Base-by-base conservation (phyloP, 2,329 filamentous ascomycete species). In the Fonsecaea monophora region DNA sequence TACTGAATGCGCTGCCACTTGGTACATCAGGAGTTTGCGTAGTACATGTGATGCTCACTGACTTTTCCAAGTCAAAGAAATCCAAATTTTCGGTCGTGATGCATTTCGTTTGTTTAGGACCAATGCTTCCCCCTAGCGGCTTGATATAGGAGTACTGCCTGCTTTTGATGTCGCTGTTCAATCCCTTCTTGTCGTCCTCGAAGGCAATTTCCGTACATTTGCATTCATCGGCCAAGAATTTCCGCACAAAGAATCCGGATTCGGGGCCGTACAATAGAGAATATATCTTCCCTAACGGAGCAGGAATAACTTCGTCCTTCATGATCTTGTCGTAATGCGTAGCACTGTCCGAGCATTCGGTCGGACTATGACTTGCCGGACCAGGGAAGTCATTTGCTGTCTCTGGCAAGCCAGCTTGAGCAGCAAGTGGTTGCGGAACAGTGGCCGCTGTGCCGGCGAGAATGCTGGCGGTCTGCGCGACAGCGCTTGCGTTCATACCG, bases 21-120 rank as follows among this genome's bases (percentile, higher is more conserved):
- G 95, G 95, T 1, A 99, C 95, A 77, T 99, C 96, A 0, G 95
- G 95, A 13, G 91, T 99, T 74, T 94, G 91, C 0, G 93, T 97
- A 35, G 88, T 89, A 64, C 92, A 88, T 2, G 88, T 88, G n/a
- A 99, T 84, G 60, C 90, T 91, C 64, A 97, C 87, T 1, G 91
- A 87, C 77, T 94, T 96, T 64, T 98, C 94, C 15, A 96, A 83
- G 76, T 99, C 94, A 35, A 96, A 83, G 54, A 86, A 84, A 67
- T 98, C 94, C n/a, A 99, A 76, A 4, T 85, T 90, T 78, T 97
- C 93, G 0, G 88, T 90, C 58, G 92, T 93, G 66, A 96, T 90
- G 77, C 95, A 99, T 76, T 96, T 97, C 12, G 95, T 99, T 80
- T 97, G 92, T 76, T 87, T 95, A 0, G 95, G 95, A 0, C 95